Base-by-base conservation (phyloP, 2,329 filamentous ascomycete species). In the Fusarium sulawesiense region DNA sequence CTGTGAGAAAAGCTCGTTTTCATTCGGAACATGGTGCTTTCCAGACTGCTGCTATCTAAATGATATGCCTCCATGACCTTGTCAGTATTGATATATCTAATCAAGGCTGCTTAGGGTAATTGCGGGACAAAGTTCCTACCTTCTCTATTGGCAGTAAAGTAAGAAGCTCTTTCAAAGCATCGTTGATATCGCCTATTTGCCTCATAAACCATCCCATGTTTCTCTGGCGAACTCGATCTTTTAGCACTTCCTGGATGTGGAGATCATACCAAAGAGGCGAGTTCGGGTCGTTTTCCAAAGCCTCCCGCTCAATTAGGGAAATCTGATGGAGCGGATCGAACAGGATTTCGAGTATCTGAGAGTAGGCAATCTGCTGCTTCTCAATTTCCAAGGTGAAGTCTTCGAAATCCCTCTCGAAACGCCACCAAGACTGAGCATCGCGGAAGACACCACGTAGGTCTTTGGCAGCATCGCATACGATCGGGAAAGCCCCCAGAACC, bases 131-230 rank as follows among this genome's bases (percentile, higher is more conserved):
- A 20, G 20, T 20, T 20, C 20, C 20, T 20, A 37, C 34, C 34
- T 37, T 37, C 4, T n/a, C 34, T n/a, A 37, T 7, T 0, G 34
- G 34, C 4, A 37, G 0, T 10, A 37, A 12, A 12, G 6, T 1
- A n/a, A 37, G 34, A 2, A 37, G 3, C 6, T 37, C 34, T 37
- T n/a, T n/a, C 34, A 37, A 1, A 37, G 34, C 34, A n/a, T 37
- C 34, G 7, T 37, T n/a, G 2, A 37, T 37, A 12, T 37, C 34
- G 3, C 1, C 3, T 1, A 37, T 0, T 7, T 37, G 34, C 6
- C 18, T 12, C 18, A 37, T 37, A 10, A 37, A 37, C 34, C 34
- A 37, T 4, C 10, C 34, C 3, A n/a, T n/a, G 0, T 37, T 11
- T 1, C 7, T 37, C 6, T n/a, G 16, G 11, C 34, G 18, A 37